Evolutionary conservation across 257 asterid species (phyloP), one percentile per base, ranked within the genome.

Genomic region (Henckelia pumila): DNA sequence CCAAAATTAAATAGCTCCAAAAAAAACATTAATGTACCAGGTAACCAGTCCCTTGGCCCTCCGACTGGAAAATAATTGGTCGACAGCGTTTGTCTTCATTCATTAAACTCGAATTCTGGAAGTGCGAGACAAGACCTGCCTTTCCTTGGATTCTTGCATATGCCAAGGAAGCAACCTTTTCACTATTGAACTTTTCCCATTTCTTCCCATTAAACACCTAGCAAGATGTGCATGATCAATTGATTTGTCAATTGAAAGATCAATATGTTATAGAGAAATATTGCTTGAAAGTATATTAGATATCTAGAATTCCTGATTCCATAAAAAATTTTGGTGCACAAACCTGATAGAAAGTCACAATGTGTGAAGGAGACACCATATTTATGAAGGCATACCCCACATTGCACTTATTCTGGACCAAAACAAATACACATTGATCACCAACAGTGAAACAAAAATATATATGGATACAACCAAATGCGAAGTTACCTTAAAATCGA

Each of bases 351-450:
- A 91, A 91, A 1, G 92, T 72, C 78, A 89, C 75, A 60, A 91
- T 84, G 74, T 75, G 80, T 53, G 72, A 63, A 5, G 96, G 92
- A 62, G 95, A 81, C 79, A 86, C 44, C 89, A 89, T 79, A 77
- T 89, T 91, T 81, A 91, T 91, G 67, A 91, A 91, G 14, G 96
- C 97, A 53, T 89, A 91, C 22, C 96, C 97, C 37, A 91, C 92
- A 47, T 91, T 91, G 93, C 97, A 91, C 66, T 81, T 86, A 67
- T 89, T 91, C 97, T 91, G 93, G 79, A 78, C 56, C 29, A 52
- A n/a, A 69, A 21, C 19, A 58, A 26, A 20, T 47, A 22, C 8
- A 7, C 40, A 70, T 44, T 53, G 37, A 9, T 33, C 6, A 71
- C 61, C 33, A 32, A 26, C 16, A 37, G 55, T 17, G 21, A 33